Base-by-base conservation (phyloP, 2,329 filamentous ascomycete species). In the Cadophora luteo-olivacea region DNA sequence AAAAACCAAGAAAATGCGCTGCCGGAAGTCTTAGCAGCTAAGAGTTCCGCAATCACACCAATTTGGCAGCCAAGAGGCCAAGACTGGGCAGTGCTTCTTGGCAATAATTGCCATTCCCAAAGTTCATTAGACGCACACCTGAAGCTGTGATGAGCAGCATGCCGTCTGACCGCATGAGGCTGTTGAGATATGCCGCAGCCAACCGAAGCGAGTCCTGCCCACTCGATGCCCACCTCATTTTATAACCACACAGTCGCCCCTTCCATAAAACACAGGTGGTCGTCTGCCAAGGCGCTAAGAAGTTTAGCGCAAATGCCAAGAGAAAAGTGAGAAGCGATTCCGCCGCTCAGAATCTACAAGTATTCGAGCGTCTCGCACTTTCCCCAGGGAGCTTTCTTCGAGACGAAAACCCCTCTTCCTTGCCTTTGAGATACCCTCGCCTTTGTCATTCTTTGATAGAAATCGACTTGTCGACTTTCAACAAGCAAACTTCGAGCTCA, bases 11-110 rank as follows among this genome's bases (percentile, higher is more conserved):
- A 48, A 48, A 48, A 48, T 48, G 45, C 45, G 45, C 45, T 48
- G 16, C 22, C 45, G 25, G 9, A n/a, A n/a, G n/a, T n/a, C n/a
- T n/a, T n/a, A n/a, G n/a, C n/a, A n/a, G 36, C 45, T 36, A 63
- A 48, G 41, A n/a, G 25, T 63, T 52, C 61, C 45, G 48, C 38
- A 22, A 45, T 52, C 45, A 22, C 16, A 52, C 19, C 6, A 14
- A 3, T 52, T 14, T 25, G 25, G n/a, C 38, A 7, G n/a, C 33
- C 33, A 11, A 29, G 41, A 49, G 24, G 16, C 38, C 38, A 41
- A 12, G 38, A 36, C 38, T 48, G 29, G 61, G 61, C 61, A 32
- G 61, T 64, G 61, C 55, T 19, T 25, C 55, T 60, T 38, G 61
- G 38, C 48, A 54, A 19, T 3, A 48, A 33, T 64, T 38, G 48